These are phyloP conservation scores for Coriaria nepalensis DNA, from an alignment of 306 rosid genomes.

Conservation along the genomic window DNA sequence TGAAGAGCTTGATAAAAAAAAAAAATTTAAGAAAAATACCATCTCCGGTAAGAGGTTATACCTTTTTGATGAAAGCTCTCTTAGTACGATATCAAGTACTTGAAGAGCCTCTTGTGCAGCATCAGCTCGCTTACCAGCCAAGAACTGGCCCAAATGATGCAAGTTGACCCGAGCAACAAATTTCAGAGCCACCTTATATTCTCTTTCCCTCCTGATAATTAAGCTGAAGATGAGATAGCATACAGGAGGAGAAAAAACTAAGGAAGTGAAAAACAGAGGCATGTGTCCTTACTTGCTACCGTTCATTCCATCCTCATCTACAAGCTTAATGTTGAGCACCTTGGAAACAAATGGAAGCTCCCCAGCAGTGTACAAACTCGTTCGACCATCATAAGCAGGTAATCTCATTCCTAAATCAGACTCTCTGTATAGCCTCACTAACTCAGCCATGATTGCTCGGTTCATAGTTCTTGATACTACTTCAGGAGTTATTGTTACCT, in stretches of 20 bases:
- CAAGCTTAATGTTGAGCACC: conserved; percentile 71
- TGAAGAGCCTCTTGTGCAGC: conserved; percentile 91
- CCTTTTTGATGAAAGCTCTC: conserved; percentile 81
- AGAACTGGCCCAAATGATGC: conserved; percentile 90
- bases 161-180: conserved; percentile 87
- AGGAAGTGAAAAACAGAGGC: conserved; percentile 2
- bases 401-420: conserved; percentile 88
- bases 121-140: conserved; percentile 83
- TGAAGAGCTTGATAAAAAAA: conserved; percentile 1
- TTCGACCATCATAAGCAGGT: conserved; percentile 96
- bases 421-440: conserved; percentile 71
- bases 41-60: conserved; percentile 10
- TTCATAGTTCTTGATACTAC: conserved; percentile 75
- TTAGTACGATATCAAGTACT: conserved; percentile 75
- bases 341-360: conserved; percentile 81
- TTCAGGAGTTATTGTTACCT: conserved; percentile 87
- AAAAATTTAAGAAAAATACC: too few species aligned
- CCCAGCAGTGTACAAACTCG: conserved; percentile 94
- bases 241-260: background rate
- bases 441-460: conserved; percentile 83
- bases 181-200: conserved; percentile 68
- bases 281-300: conserved; percentile 61
- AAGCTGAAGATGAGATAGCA: background rate
- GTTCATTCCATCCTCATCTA: conserved; percentile 51
- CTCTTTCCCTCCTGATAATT: conserved; percentile 56